A percentile compares a stretch with the other conserved stretches of the same genome.
phyloP scores from a whole-genome alignment of 78 protist genomes.

The Speleostelium caveatum region DNA sequence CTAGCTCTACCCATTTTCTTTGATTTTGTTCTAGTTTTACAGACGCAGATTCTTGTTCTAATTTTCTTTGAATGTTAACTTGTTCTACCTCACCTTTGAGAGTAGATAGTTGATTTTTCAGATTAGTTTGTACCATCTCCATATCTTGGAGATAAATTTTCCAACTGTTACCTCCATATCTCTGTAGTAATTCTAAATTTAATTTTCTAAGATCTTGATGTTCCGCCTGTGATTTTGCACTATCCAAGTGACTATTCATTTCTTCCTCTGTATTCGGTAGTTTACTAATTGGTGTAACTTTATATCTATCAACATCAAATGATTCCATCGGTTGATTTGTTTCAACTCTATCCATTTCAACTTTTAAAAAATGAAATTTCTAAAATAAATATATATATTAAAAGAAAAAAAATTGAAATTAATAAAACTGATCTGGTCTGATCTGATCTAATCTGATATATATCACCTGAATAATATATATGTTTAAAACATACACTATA shows the following conservation, averaged over 20 bases:
- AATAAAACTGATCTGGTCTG: too few species aligned
- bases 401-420: neutral
- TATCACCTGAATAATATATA: neutral
- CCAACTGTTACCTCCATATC: slow-evolving; percentile 43
- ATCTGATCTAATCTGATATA: too few species aligned
- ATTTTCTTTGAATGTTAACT: slow-evolving; percentile 53
- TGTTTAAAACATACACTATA: slow-evolving; percentile 14
- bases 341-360: slow-evolving; percentile 53
- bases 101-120: slow-evolving; percentile 2
- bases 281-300: slow-evolving; percentile 2
- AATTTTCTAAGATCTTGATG: slow-evolving; percentile 51
- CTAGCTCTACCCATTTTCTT: slow-evolving; percentile 51
- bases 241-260: slow-evolving; percentile 20
- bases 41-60: slow-evolving; percentile 34
- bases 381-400: neutral
- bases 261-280: neutral
- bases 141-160: slow-evolving; percentile 18
- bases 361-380: slow-evolving; percentile 53
- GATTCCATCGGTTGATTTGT: neutral
- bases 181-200: slow-evolving; percentile 38
- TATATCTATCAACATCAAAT: slow-evolving; percentile 35
- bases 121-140: slow-evolving; percentile 8
- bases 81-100: slow-evolving; percentile 13
- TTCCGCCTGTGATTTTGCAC: slow-evolving; percentile 64
- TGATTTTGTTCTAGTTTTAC: slow-evolving; percentile 11